Base-by-base conservation (phyloP, 441 rosid species). In the Erysimum cheiri region DNA sequence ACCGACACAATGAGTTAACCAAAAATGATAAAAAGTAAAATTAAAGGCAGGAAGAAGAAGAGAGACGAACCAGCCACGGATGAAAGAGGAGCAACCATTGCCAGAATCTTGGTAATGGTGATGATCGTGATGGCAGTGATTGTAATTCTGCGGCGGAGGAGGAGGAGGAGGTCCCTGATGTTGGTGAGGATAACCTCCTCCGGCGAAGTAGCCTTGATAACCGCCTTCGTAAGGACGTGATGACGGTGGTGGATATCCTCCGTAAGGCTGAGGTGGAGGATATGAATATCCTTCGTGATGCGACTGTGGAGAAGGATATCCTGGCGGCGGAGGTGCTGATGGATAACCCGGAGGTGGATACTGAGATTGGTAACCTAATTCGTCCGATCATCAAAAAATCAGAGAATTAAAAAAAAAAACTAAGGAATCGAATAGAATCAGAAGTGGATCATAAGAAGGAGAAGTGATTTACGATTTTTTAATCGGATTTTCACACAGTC, bases 151-250 rank as follows among this genome's bases (percentile, higher is more conserved):
- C 13, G 85, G 84, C 8, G 85, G 88, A 0, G 85, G 88, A 0
- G 87, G 92, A 11, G 79, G 84, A 46, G 69, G 69, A 0, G 69
- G 74, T 69, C 72, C 72, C 4, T 29, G 58, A 1, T 39, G 31
- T 0, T 62, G 69, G 13, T 70, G 81, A 35, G 89, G 93, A 65
- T 84, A 84, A 58, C 84, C 83, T 43, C 80, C 83, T 62, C 78
- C 84, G 8, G 83, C 77, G 73, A 91, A 93, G 80, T 93, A 93
- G 47, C 97, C 97, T 79, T 93, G 97, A 65, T 93, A 89, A n/a
- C 98, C 74, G 32, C 79, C 92, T 75, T 89, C 90, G 61, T 85
- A 87, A 12, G 81, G 86, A 13, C 75, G 86, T 6, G 84, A 85
- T 5, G 85, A 80, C 33, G 87, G 86, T 33, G 78, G 94, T 1